Evolutionary conservation across 2,329 filamentous ascomycete species (phyloP).

Genomic region (Atkinsonella texensis): DNA sequence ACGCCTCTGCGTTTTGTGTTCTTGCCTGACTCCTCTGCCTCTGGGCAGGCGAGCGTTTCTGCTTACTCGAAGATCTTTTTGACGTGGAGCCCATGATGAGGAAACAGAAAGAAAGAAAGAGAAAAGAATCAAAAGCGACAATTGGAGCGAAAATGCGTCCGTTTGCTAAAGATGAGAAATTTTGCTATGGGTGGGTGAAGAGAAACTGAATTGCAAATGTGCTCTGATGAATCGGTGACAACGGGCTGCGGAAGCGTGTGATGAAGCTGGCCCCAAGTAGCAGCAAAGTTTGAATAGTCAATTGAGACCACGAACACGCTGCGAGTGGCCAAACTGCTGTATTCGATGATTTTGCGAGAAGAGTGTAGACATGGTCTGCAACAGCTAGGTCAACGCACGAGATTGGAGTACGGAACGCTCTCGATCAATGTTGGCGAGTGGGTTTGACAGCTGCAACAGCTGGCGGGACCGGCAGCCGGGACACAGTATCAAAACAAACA

Average conservation of each 20-base stretch:
- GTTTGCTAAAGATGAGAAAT: neutral
- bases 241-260: neutral
- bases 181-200: neutral
- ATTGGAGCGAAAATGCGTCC: neutral
- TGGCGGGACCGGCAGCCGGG: neutral
- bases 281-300: neutral
- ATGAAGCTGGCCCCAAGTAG: neutral
- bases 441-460: conserved; percentile 1
- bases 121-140: neutral
- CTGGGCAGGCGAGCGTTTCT: conserved; percentile 8
- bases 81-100: conserved; percentile 6
- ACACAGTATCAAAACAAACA: neutral
- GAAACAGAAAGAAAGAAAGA: neutral
- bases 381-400: neutral
- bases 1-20: conserved; percentile 6
- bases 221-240: neutral
- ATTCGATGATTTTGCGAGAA: neutral
- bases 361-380: neutral
- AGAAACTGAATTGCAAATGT: neutral
- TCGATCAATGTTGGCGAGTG: neutral
- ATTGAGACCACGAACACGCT: neutral
- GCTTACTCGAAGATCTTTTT: conserved; percentile 10
- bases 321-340: neutral
- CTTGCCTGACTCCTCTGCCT: conserved; percentile 7
- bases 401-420: neutral